Base-by-base conservation (phyloP, 305 asterid genomes). In the Monarda citriodora region DNA sequence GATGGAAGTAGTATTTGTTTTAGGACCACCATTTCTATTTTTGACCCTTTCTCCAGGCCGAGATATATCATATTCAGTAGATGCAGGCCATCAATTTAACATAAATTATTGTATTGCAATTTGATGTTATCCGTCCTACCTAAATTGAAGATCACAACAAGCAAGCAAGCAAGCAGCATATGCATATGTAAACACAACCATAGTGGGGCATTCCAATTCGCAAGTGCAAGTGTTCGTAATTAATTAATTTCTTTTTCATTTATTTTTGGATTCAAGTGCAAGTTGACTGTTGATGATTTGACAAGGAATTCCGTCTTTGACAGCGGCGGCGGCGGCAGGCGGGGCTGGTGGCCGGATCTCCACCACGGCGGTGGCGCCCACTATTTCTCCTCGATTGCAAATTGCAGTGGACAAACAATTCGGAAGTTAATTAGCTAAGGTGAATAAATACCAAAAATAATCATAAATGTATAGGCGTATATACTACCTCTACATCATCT, bases 271-370 rank as follows among this genome's bases (percentile, higher is more conserved):
- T 46, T 46, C 14, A n/a, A 46, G 3, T 48, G 31, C 31, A 48
- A 21, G 31, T 21, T 32, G 37, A 32, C 37, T 32, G 37, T 10
- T 32, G 37, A 5, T 48, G 53, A 25, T 14, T 40, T 17, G 50
- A 44, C 49, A 44, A 1, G 26, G 26, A 25, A 25, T 25, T 25
- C 26, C n/a, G n/a, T 25, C 26, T 25, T 25, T 8, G 36, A 13
- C 45, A n/a, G n/a, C n/a, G n/a, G n/a, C n/a, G 49, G 49, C 49
- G 49, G 49, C 49, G 49, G 49, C 49, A n/a, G 49, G 49, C 49
- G 49, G 49, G 11, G 49, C 21, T 44, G 21, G 49, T 44, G 49
- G 22, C 49, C 11, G 49, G 49, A 44, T 44, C 22, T n/a, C 12
- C 49, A 44, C 49, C 49, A 44, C 20, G 17, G 48, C 48, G 48